These are phyloP conservation scores for Funneliformis mosseae DNA, from an alignment of 192 early-diverging fungal species.

Conservation along the genomic window DNA sequence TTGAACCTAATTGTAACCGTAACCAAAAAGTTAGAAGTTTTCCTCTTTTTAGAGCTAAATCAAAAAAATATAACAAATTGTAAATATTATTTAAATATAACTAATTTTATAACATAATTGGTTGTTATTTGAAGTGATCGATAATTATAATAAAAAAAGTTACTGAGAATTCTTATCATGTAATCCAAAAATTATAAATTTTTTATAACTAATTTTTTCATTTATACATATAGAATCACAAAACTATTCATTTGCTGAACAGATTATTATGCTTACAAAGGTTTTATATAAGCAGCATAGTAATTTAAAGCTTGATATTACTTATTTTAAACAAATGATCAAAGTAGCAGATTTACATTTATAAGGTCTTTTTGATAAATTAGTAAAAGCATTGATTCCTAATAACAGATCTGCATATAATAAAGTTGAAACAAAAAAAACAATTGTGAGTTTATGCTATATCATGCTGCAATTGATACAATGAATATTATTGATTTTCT, in stretches of 20 bases:
- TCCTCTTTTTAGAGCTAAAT: not conserved
- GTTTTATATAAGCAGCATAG: not conserved
- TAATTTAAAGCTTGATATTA: not conserved
- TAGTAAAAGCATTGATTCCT: not conserved
- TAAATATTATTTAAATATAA: not conserved
- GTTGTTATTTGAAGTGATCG: too few species aligned
- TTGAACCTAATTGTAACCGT: not conserved
- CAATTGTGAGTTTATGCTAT: not conserved
- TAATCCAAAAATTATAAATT: not conserved
- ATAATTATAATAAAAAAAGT: too few species aligned
- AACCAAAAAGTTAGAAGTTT: not conserved
- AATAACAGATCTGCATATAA: not conserved
- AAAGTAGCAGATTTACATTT: not conserved
- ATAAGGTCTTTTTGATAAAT: not conserved
- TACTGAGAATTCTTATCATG: too few species aligned
- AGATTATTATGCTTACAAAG: not conserved
- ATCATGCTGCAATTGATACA: not conserved
- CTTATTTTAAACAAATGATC: not conserved
- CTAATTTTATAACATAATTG: not conserved
- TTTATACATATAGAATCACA: not conserved
- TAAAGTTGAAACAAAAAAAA: conserved; percentile 4
- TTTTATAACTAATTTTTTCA: not conserved
- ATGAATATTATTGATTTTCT: too few species aligned
- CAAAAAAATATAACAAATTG: not conserved
- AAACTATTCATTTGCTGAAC: not conserved